A percentile compares a stretch with the other conserved stretches of the same genome.
Conservation (phyloP, 2,329 filamentous ascomycete species). For the Xylaria sp. region DNA sequence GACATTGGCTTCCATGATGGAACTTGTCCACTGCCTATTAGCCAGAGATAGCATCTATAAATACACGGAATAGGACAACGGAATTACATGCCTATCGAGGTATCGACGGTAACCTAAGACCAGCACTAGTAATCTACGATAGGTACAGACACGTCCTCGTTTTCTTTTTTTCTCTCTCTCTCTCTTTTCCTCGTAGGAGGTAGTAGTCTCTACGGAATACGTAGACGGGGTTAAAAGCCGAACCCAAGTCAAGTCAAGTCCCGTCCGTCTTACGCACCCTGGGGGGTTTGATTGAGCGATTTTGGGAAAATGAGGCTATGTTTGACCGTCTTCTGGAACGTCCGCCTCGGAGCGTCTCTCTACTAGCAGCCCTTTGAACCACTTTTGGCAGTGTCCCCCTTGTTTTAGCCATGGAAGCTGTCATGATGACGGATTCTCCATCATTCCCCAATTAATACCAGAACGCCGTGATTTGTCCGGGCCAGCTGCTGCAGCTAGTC, state of each 20-base stretch:
- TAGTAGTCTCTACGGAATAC: too few species aligned
- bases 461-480: background rate
- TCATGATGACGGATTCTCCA: background rate
- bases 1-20: background rate
- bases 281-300: background rate
- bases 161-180: background rate
- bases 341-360: background rate
- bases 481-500: background rate
- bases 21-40: background rate
- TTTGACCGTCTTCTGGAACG: background rate
- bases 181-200: too few species aligned
- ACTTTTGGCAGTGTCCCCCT: too few species aligned
- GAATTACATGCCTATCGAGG: background rate
- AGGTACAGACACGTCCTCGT: background rate
- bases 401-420: background rate
- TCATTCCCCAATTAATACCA: background rate
- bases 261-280: background rate
- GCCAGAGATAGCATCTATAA: background rate
- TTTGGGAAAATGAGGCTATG: background rate
- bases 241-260: too few species aligned
- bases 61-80: background rate
- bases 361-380: background rate
- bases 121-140: background rate
- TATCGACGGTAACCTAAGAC: background rate
- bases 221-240: too few species aligned